Base-by-base conservation (phyloP, 352 stramenopile species). In the Globisporangium camurandrum region DNA sequence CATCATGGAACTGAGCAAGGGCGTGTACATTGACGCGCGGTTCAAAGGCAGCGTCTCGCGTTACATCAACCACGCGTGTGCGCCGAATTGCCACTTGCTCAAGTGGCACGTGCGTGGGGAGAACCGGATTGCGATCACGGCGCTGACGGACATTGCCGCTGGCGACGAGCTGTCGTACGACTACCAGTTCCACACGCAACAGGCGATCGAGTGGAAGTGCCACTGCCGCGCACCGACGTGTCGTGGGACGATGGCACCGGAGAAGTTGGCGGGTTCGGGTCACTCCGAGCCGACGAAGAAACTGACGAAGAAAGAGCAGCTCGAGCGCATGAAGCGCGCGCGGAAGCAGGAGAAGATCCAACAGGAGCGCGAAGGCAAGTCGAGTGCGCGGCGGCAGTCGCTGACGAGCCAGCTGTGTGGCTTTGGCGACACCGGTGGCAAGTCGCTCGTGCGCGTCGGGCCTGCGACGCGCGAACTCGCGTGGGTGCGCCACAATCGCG, bases 41-140 rank as follows among this genome's bases (percentile, higher is more conserved):
- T 84, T 92, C 55, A 88, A 95, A 56, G 95, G 95, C 19, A 95
- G 90, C 49, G 82, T 97, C 23, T 97, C 94, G 20, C 85, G 95
- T 23, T 98, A 97, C 66, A 98, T 98, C 64, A 98, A 99, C 66
- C 95, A 99, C 68, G 96, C 86, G 11, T 99, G 94, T 58, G 84
- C 97, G 28, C 95, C 95, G 0, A 99, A 98, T 62, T 98, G 93
- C 62, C 78, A 87, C 14, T 66, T 98, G 31, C 69, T 98, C 57
- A 95, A 96, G 61, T 98, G 95, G 95, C 95, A 91, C 48, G 94
- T 98, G 27, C 82, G 79, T 37, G 93, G 91, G 36, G 70, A 93
- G 38, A 95, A 95, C 54, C 84, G 90, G 37, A 96, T 97, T 55
- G 89, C 84, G 28, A 97, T 98, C 59, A 95, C 90, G 10, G 87